A percentile compares a stretch with the other conserved stretches of the same genome.
Conservation (phyloP, 345 rosid genomes). For the Lepidium sativum region DNA sequence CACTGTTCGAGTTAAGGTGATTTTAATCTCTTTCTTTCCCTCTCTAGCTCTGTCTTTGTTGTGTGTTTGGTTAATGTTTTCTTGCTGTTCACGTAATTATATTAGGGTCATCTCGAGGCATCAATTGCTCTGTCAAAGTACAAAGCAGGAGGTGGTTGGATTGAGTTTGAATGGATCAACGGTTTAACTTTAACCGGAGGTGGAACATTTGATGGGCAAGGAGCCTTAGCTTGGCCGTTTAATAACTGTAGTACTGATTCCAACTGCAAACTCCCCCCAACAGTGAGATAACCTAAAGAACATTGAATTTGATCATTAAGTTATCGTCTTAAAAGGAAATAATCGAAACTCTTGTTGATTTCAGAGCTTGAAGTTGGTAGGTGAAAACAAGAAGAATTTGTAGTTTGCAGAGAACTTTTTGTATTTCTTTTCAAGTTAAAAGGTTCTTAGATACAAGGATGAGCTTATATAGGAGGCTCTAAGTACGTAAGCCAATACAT, state of each 20-base stretch:
- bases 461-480: no score
- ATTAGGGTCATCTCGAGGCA: conserved; percentile 40
- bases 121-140: conserved; percentile 22
- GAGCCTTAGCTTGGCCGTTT: conserved; percentile 34
- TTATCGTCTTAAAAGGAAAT: neutral
- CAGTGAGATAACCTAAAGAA: conserved; percentile 29
- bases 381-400: no score
- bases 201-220: conserved; percentile 62
- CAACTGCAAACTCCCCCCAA: conserved; percentile 31
- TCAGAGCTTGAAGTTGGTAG: conserved; percentile 53
- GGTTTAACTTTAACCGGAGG: conserved; percentile 37
- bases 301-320: neutral
- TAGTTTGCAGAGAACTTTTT: no score
- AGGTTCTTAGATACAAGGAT: no score
- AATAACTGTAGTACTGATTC: conserved; percentile 23
- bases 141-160: conserved; percentile 35
- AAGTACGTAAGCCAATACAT: no score
- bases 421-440: no score
- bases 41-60: neutral
- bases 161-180: conserved; percentile 30
- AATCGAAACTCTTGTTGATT: neutral
- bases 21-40: neutral
- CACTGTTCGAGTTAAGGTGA: conserved; percentile 22
- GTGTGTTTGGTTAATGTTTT: neutral
- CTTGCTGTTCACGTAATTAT: conserved; percentile 21